Conservation (phyloP, 1,139 yeast genomes). For the Lodderomyces pseudojiufengensis region DNA sequence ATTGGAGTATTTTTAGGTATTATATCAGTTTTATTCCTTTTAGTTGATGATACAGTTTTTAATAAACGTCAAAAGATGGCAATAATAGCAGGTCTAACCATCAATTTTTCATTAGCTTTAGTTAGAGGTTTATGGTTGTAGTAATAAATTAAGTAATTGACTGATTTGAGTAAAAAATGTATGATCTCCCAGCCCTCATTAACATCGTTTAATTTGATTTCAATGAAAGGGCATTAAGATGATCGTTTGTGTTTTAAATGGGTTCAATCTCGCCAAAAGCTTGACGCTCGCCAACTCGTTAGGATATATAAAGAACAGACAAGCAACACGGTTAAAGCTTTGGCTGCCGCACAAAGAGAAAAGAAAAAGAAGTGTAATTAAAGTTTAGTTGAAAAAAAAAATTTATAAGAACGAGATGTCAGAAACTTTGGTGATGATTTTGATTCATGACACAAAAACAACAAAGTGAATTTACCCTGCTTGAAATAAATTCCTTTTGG, state of each 20-base stretch:
- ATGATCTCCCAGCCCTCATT: conserved; percentile 53
- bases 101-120: conserved; percentile 57
- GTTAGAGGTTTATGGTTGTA: conserved; percentile 48
- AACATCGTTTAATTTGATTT: conserved; percentile 19
- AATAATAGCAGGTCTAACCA: conserved; percentile 55
- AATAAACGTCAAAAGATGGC: conserved; percentile 60
- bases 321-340: conserved; percentile 56
- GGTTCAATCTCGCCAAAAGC: conserved; percentile 48
- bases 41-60: conserved; percentile 54
- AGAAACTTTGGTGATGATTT: neutral
- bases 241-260: conserved; percentile 25
- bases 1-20: conserved; percentile 66
- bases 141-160: conserved; percentile 2
- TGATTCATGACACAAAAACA: too few relatives aligned
- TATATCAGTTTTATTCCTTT: conserved; percentile 51
- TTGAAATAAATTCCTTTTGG: too few relatives aligned
- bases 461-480: too few relatives aligned
- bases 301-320: conserved; percentile 45
- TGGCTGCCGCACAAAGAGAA: conserved; percentile 53
- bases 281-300: conserved; percentile 56
- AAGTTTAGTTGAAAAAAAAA: conserved; percentile 2
- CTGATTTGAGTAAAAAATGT: conserved; percentile 22
- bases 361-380: conserved; percentile 14
- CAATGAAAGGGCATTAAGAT: conserved; percentile 49
- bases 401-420: conserved; percentile 8